Base-by-base conservation (phyloP, 805 yeast genomes). In the Schwanniomyces vanrijiae region DNA sequence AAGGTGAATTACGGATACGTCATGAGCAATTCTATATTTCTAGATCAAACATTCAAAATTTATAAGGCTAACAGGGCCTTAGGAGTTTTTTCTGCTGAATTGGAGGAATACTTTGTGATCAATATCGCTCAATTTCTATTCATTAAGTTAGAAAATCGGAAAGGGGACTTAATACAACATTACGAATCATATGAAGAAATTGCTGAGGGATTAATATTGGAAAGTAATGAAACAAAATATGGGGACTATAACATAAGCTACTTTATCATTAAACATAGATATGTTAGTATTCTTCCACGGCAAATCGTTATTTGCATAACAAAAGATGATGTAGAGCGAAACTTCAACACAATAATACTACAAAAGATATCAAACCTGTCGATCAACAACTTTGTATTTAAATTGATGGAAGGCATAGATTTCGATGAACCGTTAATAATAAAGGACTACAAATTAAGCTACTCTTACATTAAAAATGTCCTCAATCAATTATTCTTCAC, bases 21-120 rank as follows among this genome's bases (percentile, higher is more conserved):
- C 8, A 48, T 44, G 47, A 37, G 33, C 14, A 33, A 34, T 34
- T 45, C 38, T 9, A 25, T 55, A 16, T 44, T 56, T 31, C 14
- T 55, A 16, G 53, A 53, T 31, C 61, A 58, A 37, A 51, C 56
- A 3, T 59, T 55, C 43, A 53, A 54, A 38, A 24, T 55, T 11
- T 55, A 47, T 39, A 54, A 56, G 24, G 37, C 58, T 7, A 59
- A 56, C 44, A 47, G 51, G 4, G 10, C 48, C 8, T 29, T 49
- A 14, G 38, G 40, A 8, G 31, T 34, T 8, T 39, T 58, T 20
- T 16, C 49, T 1, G 19, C 33, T 19, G 33, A 40, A 16, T 48
- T 53, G 24, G 22, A 49, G 8, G 54, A 47, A 3, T 50, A 44
- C 31, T 25, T 53, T 21, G 31, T 39, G 18, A 19, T 31, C 10